Evolutionary conservation across 805 yeast species (phyloP).

Genomic region (Sugiyamaella qingdaonensis): DNA sequence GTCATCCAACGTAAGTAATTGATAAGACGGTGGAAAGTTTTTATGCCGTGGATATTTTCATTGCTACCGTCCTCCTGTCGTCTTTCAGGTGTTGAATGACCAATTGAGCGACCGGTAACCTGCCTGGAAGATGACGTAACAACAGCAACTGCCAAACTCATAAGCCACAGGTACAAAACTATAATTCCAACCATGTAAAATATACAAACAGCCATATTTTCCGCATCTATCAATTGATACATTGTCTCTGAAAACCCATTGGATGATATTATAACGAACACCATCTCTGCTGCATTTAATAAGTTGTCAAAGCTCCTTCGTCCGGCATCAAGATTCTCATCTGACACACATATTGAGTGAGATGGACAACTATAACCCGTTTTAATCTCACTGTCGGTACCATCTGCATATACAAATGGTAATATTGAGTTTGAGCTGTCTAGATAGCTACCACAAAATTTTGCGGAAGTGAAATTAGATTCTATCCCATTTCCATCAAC

Average conservation of each 20-base stretch:
- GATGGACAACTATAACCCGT: slow-evolving; percentile 84
- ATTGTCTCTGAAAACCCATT: slow-evolving; percentile 88
- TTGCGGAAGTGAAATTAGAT: slow-evolving; percentile 55
- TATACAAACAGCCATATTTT: slow-evolving; percentile 58
- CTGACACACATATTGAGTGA: slow-evolving; percentile 58
- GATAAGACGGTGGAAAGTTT: no score
- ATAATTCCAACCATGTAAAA: slow-evolving; percentile 70
- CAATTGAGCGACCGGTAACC: slow-evolving; percentile 38
- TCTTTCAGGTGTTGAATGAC: slow-evolving; percentile 27
- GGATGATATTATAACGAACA: slow-evolving; percentile 80
- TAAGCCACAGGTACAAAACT: slow-evolving; percentile 75
- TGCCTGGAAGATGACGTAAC: slow-evolving; percentile 71
- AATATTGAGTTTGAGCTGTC: slow-evolving; percentile 41
- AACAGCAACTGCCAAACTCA: slow-evolving; percentile 81
- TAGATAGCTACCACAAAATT: slow-evolving; percentile 79
- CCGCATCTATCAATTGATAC: slow-evolving; percentile 83
- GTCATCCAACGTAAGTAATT: no score
- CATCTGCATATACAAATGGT: slow-evolving; percentile 54
- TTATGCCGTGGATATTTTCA: no score
- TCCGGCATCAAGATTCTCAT: slow-evolving; percentile 63
- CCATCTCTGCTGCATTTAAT: slow-evolving; percentile 73
- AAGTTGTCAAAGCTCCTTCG: slow-evolving; percentile 80
- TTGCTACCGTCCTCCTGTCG: no score
- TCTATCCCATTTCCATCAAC: slow-evolving; percentile 60
- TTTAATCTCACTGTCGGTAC: slow-evolving; percentile 35